Evolutionary conservation across 2,329 filamentous ascomycete species (phyloP), one percentile per base, ranked within the genome.

Genomic region (Fusarium newnesense): DNA sequence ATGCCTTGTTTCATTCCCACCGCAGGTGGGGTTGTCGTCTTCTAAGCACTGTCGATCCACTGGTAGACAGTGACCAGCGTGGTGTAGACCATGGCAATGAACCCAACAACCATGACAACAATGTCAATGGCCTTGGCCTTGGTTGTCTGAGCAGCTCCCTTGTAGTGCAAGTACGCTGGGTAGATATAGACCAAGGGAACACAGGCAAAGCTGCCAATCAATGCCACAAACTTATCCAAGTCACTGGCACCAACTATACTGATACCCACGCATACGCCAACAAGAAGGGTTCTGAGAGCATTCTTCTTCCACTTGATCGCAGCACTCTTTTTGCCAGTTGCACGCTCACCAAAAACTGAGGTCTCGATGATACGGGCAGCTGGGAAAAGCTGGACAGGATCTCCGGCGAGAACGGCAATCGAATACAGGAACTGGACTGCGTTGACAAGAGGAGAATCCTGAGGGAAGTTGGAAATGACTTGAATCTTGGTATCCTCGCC

Each of bases 291-390:
- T 28, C 92, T 85, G 75, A 94, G 89, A 2, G 81, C 86, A 75
- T 94, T 94, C 86, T 94, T 94, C 82, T 91, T 90, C 92, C 92
- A 94, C 80, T 94, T 94, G 70, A 91, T 92, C 42, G 85, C 82
- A 39, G 84, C 79, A 69, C 87, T 88, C 76, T 88, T 89, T 83
- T 92, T 94, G 39, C 92, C 92, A 10, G 82, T 83, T 1, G 91
- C 92, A 64, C 87, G 86, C 68, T 88, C 85, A n/a, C 90, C 90
- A 67, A 94, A 93, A 21, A 94, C 78, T 49, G 85, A 87, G 26
- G 88, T 89, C 81, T 94, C 92, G 59, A 94, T 85, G 77, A 94
- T 94, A 73, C 92, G 88, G 58, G 93, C 85, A 12, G 92, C 91
- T 0, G 92, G 92, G 83, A 94, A 94, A 50, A 94, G 86, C 80